phyloP scores from a whole-genome alignment of 331 rosid genomes.

The Ulmus americana region DNA sequence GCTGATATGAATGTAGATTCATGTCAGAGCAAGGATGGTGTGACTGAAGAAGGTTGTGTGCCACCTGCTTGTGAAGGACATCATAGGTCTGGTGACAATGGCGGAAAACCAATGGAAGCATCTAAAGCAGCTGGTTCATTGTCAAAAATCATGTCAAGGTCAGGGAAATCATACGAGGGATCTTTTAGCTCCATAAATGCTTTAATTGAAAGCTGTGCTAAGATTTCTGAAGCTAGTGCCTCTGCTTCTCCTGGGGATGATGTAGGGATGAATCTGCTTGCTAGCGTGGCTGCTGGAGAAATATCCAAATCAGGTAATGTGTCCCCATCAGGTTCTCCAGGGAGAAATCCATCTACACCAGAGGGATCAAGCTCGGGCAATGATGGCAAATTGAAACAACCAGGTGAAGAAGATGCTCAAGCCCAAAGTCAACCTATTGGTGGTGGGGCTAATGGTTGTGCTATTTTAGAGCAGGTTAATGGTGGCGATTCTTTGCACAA shows the following conservation, averaged over 20 bases:
- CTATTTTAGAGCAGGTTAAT: conserved; percentile 25
- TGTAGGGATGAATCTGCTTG: conserved; percentile 82
- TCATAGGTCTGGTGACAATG: conserved; percentile 32
- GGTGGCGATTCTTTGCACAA: conserved; percentile 24
- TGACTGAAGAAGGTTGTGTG: conserved; percentile 52
- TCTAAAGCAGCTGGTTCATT: conserved; percentile 41
- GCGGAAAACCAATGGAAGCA: conserved; percentile 33
- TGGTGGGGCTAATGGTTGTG: conserved; percentile 14
- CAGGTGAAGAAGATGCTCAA: conserved; percentile 32
- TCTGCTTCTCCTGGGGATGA: conserved; percentile 49
- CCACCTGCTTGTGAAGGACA: conserved; percentile 40
- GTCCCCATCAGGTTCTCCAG: conserved; percentile 52
- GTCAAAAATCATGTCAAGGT: conserved; percentile 37
- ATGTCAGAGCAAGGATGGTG: conserved; percentile 50
- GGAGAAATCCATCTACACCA: conserved; percentile 34
- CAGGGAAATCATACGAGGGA: conserved; percentile 52
- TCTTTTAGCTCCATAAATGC: conserved; percentile 69
- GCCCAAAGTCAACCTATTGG: conserved; percentile 32
- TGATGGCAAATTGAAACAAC: conserved; percentile 33
- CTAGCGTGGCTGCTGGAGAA: conserved; percentile 84
- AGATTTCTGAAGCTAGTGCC: conserved; percentile 52
- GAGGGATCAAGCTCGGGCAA: conserved; percentile 42
- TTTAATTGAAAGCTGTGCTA: conserved; percentile 69
- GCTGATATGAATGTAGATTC: conserved; percentile 39
- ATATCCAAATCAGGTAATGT: conserved; percentile 48